A percentile compares a stretch with the other conserved stretches of the same genome.
These are phyloP conservation scores for Exophiala xenobiotica DNA, from an alignment of 2,329 filamentous ascomycete genomes.

Conservation along the genomic window DNA sequence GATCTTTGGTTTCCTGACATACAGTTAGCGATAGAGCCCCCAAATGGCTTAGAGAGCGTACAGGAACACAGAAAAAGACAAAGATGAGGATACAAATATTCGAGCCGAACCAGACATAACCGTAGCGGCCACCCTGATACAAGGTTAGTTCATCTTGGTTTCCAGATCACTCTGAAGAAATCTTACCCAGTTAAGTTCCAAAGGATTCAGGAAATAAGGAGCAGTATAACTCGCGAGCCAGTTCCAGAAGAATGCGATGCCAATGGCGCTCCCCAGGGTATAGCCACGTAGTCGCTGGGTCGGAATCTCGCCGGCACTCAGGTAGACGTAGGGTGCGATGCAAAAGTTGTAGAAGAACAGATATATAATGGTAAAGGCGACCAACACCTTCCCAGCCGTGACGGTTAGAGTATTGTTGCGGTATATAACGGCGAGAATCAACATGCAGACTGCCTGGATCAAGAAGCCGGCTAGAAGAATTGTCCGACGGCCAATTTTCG, in stretches of 20 bases:
- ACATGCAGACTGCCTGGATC: slow-evolving; percentile 55
- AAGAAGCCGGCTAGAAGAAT: slow-evolving; percentile 54
- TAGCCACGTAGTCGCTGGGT: slow-evolving; percentile 57
- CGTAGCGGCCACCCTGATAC: slow-evolving; percentile 58
- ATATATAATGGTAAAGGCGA: slow-evolving; percentile 54
- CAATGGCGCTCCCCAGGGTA: slow-evolving; percentile 57
- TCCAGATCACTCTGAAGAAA: too few relatives aligned
- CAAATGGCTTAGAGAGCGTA: too few relatives aligned
- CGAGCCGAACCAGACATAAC: slow-evolving; percentile 53
- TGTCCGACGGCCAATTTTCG: slow-evolving; percentile 53
- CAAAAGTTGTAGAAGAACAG: slow-evolving; percentile 52
- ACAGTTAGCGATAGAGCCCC: too few relatives aligned
- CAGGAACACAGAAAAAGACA: slow-evolving; percentile 43
- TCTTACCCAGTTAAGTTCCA: slow-evolving; percentile 55
- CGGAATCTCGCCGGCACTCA: slow-evolving; percentile 55
- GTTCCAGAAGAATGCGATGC: slow-evolving; percentile 55
- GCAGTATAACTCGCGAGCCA: slow-evolving; percentile 60
- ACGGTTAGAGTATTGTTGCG: slow-evolving; percentile 43
- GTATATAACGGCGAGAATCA: slow-evolving; percentile 56
- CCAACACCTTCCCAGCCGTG: slow-evolving; percentile 42
- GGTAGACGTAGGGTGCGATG: slow-evolving; percentile 57
- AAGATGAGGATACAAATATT: slow-evolving; percentile 16
- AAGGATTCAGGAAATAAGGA: slow-evolving; percentile 60
- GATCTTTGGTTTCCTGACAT: slow-evolving; percentile 56
- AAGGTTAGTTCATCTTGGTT: too few relatives aligned